Evolutionary conservation across 176 grass and related monocot genomes (phyloP), one percentile per base, ranked within the genome.

Genomic region (Microstegium vimineum): DNA sequence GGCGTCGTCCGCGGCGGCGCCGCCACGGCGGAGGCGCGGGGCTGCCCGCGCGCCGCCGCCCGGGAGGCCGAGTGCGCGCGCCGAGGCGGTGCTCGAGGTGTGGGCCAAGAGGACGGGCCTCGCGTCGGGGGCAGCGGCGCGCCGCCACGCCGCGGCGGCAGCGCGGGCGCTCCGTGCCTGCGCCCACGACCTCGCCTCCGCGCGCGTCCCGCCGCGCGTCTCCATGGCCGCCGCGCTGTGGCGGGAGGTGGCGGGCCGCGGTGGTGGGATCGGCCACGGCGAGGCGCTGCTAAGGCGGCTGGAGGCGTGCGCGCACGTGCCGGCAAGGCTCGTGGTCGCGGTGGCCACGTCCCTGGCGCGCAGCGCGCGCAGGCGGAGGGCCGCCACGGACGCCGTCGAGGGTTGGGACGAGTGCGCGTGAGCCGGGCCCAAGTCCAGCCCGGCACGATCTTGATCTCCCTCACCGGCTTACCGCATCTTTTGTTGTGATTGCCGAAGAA

Each of bases 341-440:
- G 79, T 79, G 36, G 78, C 80, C 35, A 31, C 74, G 75, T 76
- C 69, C 64, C 81, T 86, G 20, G 87, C 65, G 62, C 82, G 43
- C 43, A 14, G 78, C 52, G 84, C 73, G 1, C 63, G 59, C 74
- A 68, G 75, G 59, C 74, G 64, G 63, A 42, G 51, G 52, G 45
- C 45, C 45, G 45, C 14, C 15, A 56, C 17, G 51, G 52, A 26
- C 51, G 27, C 32, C 47, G 78, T 66, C 51, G 93, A 91, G 59
- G 94, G 86, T 4, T 97, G 87, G 91, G 91, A 83, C 25, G 91
- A 97, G 78, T 97, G 81, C 66, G 56, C 83, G 12, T 87, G 28
- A 46, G 1, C 34, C 41, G 70, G 34, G 49, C 71, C 77, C 73
- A 69, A 40, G 2, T 12, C 36, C 45, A 45, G 5, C 25, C 34